These are phyloP conservation scores for Plenodomus biglobosus DNA, from an alignment of 2,329 filamentous ascomycete species.

Conservation along the genomic window DNA sequence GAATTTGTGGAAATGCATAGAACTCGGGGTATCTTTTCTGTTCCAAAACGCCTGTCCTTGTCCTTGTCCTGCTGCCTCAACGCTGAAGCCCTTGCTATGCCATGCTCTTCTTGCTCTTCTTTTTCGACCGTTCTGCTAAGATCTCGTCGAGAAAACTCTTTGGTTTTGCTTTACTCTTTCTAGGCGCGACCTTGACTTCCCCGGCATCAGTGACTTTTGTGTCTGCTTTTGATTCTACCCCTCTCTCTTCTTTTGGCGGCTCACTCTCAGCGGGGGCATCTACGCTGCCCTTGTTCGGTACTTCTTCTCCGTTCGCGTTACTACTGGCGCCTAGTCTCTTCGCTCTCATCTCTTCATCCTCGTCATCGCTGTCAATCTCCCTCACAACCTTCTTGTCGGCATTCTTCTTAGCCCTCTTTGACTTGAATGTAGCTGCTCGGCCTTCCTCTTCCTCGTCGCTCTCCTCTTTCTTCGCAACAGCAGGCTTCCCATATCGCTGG, in stretches of 20 bases:
- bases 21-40: neutral
- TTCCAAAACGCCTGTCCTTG: neutral
- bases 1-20: neutral
- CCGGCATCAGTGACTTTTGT: constrained; percentile 7
- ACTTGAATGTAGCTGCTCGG: constrained; percentile 38
- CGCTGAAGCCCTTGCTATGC: neutral
- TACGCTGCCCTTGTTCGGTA: neutral
- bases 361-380: constrained; percentile 10
- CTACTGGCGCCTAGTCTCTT: constrained; percentile 4
- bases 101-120: constrained; percentile 48
- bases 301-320: neutral
- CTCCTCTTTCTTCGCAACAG: constrained; percentile 26
- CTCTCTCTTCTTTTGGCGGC: neutral
- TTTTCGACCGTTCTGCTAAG: constrained; percentile 51
- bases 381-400: constrained; percentile 13
- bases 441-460: constrained; percentile 47
- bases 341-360: constrained; percentile 13
- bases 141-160: constrained; percentile 60
- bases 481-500: constrained; percentile 25
- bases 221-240: constrained; percentile 4
- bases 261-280: neutral
- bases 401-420: constrained; percentile 31
- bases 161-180: constrained; percentile 39
- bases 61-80: neutral
- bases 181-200: constrained; percentile 14